Conservation (phyloP, 805 yeast genomes). For the Starmera caribaea region DNA sequence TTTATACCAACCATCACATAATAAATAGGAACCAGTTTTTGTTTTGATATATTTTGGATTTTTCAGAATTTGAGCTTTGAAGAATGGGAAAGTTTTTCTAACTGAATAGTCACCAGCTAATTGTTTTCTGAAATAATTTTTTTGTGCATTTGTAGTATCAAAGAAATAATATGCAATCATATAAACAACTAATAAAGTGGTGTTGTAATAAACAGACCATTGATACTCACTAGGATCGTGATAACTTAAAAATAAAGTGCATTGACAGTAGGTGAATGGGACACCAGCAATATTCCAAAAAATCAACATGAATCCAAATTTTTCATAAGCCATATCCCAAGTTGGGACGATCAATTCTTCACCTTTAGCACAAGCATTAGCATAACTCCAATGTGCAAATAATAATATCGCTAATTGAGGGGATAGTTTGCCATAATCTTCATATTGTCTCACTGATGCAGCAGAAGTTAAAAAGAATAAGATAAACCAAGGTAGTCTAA, state of each 20-base stretch:
- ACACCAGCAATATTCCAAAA: constrained; percentile 99
- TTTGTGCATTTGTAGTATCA: constrained; percentile 92
- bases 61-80: constrained; percentile 74
- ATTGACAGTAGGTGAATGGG: constrained; percentile 95
- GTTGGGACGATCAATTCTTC: constrained; percentile 96
- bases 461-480: constrained; percentile 70
- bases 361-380: constrained; percentile 95
- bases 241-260: constrained; percentile 73
- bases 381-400: constrained; percentile 88
- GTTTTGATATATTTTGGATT: constrained; percentile 83
- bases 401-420: constrained; percentile 67
- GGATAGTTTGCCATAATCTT: constrained; percentile 67
- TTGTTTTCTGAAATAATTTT: constrained; percentile 79
- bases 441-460: constrained; percentile 70
- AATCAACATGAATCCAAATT: constrained; percentile 97
- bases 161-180: constrained; percentile 79
- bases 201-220: constrained; percentile 57
- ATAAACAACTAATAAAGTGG: constrained; percentile 44
- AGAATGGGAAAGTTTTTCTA: constrained; percentile 88
- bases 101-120: constrained; percentile 69
- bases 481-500: constrained; percentile 94
- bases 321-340: constrained; percentile 99
- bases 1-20: constrained; percentile 91
- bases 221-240: constrained; percentile 79
- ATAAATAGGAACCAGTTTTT: constrained; percentile 71